Base-by-base conservation (phyloP, 2,329 filamentous ascomycete species). In the Sphaerostilbella broomeana region DNA sequence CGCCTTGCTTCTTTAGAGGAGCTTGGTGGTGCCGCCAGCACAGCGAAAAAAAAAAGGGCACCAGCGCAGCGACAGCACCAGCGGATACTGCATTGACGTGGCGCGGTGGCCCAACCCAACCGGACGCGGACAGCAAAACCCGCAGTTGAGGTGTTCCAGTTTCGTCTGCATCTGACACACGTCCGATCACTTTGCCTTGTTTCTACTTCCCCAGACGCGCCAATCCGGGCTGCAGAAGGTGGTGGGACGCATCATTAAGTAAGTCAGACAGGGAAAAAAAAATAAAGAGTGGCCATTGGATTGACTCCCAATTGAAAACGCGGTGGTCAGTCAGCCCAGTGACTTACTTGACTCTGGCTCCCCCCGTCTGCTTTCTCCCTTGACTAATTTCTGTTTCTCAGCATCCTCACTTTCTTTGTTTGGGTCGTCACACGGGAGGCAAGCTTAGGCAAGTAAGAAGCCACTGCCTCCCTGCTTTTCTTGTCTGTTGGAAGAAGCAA, bases 361-460 rank as follows among this genome's bases (percentile, higher is more conserved):
- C n/a, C n/a, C n/a, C n/a, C n/a, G n/a, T n/a, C n/a, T 29, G 21
- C 27, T 37, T 34, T 35, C 21, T 28, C 27, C 27, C 29, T 41
- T 32, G 34, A 27, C 36, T 31, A 20, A 38, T 22, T 27, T 36
- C 20, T 26, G 22, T 10, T 39, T 43, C 35, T 28, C 30, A 30
- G 36, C 40, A 24, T 21, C 32, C 41, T 35, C 29, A 29, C 19
- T 41, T 21, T 32, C 19, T 43, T 42, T 27, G 17, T 27, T 28
- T 38, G 17, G 37, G 36, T 18, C 32, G 29, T 15, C 15, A 21
- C 31, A 40, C 34, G 31, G 31, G 32, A 40, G 20, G 30, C n/a
- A n/a, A n/a, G 30, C 30, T 20, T 31, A 19, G 38, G 38, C 38
- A 35, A 35, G 38, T 40, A 29, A 40, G 31, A 35, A 26, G 38